These are phyloP conservation scores for Aspergillus sp. DNA, from an alignment of 2,329 filamentous ascomycete genomes.

Conservation along the genomic window DNA sequence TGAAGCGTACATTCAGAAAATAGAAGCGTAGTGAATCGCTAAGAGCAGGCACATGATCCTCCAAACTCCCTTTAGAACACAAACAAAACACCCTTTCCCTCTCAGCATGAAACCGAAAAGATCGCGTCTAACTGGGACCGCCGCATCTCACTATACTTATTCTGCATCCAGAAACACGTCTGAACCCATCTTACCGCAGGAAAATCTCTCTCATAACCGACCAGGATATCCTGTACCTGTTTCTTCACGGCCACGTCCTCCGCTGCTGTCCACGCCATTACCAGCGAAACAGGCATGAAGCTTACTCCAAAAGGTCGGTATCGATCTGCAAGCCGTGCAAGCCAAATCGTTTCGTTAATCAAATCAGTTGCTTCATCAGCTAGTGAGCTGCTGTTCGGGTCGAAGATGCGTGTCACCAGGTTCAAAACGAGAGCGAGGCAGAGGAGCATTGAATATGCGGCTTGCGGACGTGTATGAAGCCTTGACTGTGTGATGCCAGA, in stretches of 20 bases:
- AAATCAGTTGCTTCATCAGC: slow-evolving; percentile 12
- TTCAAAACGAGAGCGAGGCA: slow-evolving; percentile 22
- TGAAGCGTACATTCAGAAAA: background rate
- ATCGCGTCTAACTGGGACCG: background rate
- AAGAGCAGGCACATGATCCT: background rate
- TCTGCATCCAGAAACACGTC: slow-evolving; percentile 6
- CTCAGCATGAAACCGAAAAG: background rate
- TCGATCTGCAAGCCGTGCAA: slow-evolving; percentile 15
- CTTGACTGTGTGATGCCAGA: background rate
- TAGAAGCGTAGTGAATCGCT: background rate
- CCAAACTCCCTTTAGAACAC: background rate
- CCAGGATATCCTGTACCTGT: slow-evolving; percentile 15
- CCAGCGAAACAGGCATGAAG: slow-evolving; percentile 20
- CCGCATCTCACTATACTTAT: slow-evolving; percentile 5
- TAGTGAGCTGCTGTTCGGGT: slow-evolving; percentile 13
- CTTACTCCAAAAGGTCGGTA: slow-evolving; percentile 24
- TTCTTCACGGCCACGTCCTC: slow-evolving; percentile 14
- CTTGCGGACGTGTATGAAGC: slow-evolving; percentile 19
- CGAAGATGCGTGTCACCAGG: slow-evolving; percentile 18
- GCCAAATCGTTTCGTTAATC: slow-evolving; percentile 14
- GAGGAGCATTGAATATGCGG: slow-evolving; percentile 19
- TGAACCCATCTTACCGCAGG: slow-evolving; percentile 17
- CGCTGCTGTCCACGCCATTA: slow-evolving; percentile 18
- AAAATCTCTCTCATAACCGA: slow-evolving; percentile 24
- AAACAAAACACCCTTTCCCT: background rate